Evolutionary conservation across 78 protist genomes (phyloP).

Genomic region (Bodo saltans): DNA sequence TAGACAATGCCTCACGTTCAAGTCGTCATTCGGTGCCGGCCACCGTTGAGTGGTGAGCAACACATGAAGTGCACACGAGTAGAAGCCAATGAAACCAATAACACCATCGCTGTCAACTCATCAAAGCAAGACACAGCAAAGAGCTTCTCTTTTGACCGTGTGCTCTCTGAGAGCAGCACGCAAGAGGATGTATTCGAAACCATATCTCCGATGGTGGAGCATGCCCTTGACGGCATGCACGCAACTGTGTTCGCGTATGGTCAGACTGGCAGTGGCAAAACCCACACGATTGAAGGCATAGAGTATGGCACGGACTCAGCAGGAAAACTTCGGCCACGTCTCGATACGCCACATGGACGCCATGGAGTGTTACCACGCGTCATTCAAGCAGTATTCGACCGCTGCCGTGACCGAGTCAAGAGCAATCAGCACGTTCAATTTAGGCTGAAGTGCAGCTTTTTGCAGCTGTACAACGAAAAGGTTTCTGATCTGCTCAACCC

Average conservation of each 20-base stretch:
- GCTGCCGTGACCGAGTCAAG: not conserved
- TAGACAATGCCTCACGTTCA: no score
- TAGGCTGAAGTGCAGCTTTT: conserved; percentile 4
- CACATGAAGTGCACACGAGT: not conserved
- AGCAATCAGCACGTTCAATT: not conserved
- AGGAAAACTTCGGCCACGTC: not conserved
- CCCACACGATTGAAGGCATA: conserved; percentile 36
- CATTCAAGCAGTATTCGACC: conserved; percentile 27
- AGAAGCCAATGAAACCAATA: not conserved
- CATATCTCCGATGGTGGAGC: conserved; percentile 26
- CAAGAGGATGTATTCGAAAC: conserved; percentile 24
- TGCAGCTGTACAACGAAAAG: conserved; percentile 45
- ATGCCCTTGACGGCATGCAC: conserved; percentile 32
- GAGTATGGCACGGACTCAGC: not conserved
- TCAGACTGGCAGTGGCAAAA: conserved; percentile 36
- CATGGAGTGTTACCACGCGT: conserved; percentile 29
- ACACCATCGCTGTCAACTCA: not conserved
- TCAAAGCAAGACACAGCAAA: not conserved
- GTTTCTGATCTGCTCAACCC: conserved; percentile 36
- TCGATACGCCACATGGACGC: not conserved
- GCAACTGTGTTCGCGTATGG: conserved; percentile 36
- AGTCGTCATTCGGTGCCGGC: conserved; percentile 15
- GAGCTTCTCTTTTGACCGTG: conserved; percentile 2
- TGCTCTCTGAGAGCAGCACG: not conserved
- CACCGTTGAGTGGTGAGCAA: not conserved